Base-by-base conservation (phyloP, 2,329 filamentous ascomycete genomes). In the Fusarium azukiicola region DNA sequence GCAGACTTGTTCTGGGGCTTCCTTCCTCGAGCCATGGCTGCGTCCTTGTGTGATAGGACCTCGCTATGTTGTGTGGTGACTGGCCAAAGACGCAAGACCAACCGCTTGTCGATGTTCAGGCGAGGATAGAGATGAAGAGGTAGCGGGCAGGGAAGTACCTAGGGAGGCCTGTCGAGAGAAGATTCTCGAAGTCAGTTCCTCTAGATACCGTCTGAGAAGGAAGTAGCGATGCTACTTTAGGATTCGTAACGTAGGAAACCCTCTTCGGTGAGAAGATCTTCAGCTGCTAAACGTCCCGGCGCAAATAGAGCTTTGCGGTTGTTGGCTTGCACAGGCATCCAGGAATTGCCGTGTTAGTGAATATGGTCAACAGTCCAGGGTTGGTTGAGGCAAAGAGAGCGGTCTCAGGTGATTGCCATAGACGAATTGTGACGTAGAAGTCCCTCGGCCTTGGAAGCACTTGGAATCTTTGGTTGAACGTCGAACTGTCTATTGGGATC, bases 11-110 rank as follows among this genome's bases (percentile, higher is more conserved):
- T 67, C 16, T 64, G 11, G 21, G 56, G 63, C 77, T 81, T 82
- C 79, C 71, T 82, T 74, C 73, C 79, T 79, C 72, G 76, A 69
- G 64, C 67, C 77, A 83, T 83, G n/a, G 23, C 50, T 76, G 56
- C 23, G 52, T 66, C 47, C 49, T 46, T 27, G 36, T 69, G 61
- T 36, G 76, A 63, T 44, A 38, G 72, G 19, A 12, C 17, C 36
- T 52, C 44, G 12, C 32, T 46, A 32, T 21, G 67, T 63, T 36
- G 27, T 32, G 27, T 32, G 44, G 66, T 32, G 32, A 16, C 6
- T 63, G 56, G 42, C 63, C 36, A 21, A 32, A 21, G 32, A 63
- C 44, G 58, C 74, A 73, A 47, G 70, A 23, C 38, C 52, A 47
- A 40, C 36, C 47, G 36, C 50, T 69, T 61, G 47, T 12, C n/a